Percentiles rank a stretch among this genome's conserved stretches.
phyloP scores from a whole-genome alignment of 2,329 filamentous ascomycete genomes.

The Alternaria viburni region DNA sequence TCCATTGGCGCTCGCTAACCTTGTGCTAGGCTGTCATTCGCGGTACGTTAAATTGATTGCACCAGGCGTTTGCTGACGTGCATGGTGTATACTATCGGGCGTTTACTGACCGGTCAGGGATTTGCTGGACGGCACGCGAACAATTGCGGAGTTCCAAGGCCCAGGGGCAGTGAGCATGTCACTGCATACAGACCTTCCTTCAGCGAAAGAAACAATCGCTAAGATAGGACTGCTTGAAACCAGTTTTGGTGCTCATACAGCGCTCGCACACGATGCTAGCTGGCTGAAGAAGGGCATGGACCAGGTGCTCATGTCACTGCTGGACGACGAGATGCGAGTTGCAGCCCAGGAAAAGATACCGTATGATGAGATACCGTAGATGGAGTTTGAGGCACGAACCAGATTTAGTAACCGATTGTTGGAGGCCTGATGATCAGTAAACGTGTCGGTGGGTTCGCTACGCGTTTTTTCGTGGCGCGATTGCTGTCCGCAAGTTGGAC shows the following conservation, averaged over 20 bases:
- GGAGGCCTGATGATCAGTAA: neutral
- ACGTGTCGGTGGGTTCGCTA: no score
- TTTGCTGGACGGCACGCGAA: constrained; percentile 34
- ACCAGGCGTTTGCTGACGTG: neutral
- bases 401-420: neutral
- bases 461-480: no score
- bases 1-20: neutral
- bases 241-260: constrained; percentile 32
- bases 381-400: neutral
- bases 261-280: constrained; percentile 38
- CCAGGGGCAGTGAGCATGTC: constrained; percentile 30
- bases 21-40: constrained; percentile 32
- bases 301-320: constrained; percentile 35
- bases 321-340: constrained; percentile 32
- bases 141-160: constrained; percentile 36
- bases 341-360: constrained; percentile 31
- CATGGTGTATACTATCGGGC: neutral
- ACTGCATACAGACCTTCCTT: constrained; percentile 33
- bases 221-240: constrained; percentile 35
- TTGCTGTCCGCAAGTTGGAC: no score
- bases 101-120: constrained; percentile 24
- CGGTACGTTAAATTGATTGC: constrained; percentile 20
- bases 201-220: constrained; percentile 35
- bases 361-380: constrained; percentile 14
- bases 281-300: constrained; percentile 38